Percentiles rank a stretch among this genome's conserved stretches.
phyloP scores from a whole-genome alignment of 169 alveolate genomes.

The Plasmodium adleri region DNA sequence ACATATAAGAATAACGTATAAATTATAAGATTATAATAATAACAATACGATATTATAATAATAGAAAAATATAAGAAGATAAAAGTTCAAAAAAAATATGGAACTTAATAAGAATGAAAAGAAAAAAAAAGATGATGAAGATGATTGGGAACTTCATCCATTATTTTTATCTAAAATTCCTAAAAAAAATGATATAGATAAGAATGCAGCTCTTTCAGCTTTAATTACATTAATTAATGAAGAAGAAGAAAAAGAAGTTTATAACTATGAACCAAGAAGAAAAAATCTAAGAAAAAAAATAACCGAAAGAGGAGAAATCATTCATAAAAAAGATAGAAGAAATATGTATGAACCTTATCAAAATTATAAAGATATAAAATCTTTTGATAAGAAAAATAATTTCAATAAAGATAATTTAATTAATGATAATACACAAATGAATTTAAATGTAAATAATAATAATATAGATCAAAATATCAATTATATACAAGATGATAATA shows the following conservation, averaged over 20 bases:
- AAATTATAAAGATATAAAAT: constrained; percentile 13
- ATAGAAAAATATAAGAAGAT: too few species aligned
- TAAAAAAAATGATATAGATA: constrained; percentile 69
- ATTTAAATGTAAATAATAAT: constrained; percentile 1
- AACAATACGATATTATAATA: too few species aligned
- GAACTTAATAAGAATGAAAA: constrained; percentile 9
- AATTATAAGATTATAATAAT: too few species aligned
- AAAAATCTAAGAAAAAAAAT: constrained; percentile 69
- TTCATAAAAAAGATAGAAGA: constrained; percentile 69
- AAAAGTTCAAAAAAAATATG: too few species aligned
- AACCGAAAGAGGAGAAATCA: constrained; percentile 68
- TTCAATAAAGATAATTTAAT: constrained; percentile 3
- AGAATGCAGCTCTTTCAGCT: constrained; percentile 69
- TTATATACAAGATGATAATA: constrained; percentile 5
- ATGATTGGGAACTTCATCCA: constrained; percentile 77
- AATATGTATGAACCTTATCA: constrained; percentile 68
- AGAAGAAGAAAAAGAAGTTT: constrained; percentile 74
- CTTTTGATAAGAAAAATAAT: neutral
- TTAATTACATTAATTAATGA: constrained; percentile 68
- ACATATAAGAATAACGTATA: too few species aligned
- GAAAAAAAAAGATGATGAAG: constrained; percentile 38
- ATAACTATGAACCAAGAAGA: constrained; percentile 73
- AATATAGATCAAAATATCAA: neutral
- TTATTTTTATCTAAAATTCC: constrained; percentile 75
- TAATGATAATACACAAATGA: constrained; percentile 4